Evolutionary conservation across 2,329 filamentous ascomycete species (phyloP), one percentile per base, ranked within the genome.

Genomic region (Alternaria sp.): DNA sequence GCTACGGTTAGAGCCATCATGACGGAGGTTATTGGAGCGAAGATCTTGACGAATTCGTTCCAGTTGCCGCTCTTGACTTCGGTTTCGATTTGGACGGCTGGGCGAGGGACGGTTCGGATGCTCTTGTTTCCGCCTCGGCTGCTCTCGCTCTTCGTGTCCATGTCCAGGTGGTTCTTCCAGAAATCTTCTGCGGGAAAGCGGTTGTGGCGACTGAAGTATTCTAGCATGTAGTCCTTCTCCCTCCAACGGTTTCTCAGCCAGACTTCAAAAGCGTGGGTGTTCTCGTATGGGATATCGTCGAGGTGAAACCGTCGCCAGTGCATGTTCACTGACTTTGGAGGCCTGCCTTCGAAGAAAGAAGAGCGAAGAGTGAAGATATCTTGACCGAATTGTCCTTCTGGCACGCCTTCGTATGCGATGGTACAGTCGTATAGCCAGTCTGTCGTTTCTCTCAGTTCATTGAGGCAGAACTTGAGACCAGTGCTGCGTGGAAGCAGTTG

Each of bases 311-410:
- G 89, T 57, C 96, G 89, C 93, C 95, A 99, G 81, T 97, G 92
- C 84, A 98, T 94, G 80, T 97, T 98, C 74, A 98, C 94, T 2
- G 94, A 97, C 78, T 94, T 97, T 2, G 95, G 96, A 1, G 94
- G 91, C 1, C 92, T 89, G 12, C 96, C 94, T 78, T 96, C 89
- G 66, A 97, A 90, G 77, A 96, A 97, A 5, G 93, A 96, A 53
- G 94, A 94, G 3, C 88, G 87, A 5, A 99, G 85, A 0, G 92
- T 94, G 80, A 96, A 98, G 73, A 92, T 91, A 53, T 96, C 89
- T 77, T 98, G 94, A n/a, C 95, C 94, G 70, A 90, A 97, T 72
- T 91, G 87, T 43, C 83, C 83, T 1, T 72, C 73, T 5, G 92
- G 92, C 46, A 97, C 88, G 14, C 96, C 95, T 80, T 97, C 95